Conservation (phyloP, 805 yeast genomes). For the Cyberlindnera americana region DNA sequence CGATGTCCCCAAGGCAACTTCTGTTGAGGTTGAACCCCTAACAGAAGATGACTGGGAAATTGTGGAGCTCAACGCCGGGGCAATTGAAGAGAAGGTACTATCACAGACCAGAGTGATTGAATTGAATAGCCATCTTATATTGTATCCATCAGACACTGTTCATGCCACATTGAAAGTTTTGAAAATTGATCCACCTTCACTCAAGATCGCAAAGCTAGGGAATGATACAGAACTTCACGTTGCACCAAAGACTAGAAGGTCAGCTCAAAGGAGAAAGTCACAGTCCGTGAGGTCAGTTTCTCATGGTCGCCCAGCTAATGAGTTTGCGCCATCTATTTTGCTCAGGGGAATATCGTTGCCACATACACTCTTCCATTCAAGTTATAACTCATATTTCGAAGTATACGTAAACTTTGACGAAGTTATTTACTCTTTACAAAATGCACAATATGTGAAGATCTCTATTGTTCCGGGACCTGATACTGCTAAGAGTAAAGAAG, state of each 20-base stretch:
- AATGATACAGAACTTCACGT: conserved; percentile 69
- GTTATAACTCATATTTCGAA: conserved; percentile 32
- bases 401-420: conserved; percentile 45
- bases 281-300: conserved; percentile 25
- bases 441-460: conserved; percentile 45
- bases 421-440: conserved; percentile 31
- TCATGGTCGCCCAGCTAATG: conserved; percentile 21
- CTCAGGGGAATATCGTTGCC: conserved; percentile 57
- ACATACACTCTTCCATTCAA: conserved; percentile 34
- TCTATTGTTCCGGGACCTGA: conserved; percentile 53
- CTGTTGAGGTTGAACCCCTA: conserved; percentile 74
- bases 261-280: conserved; percentile 24
- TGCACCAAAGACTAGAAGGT: conserved; percentile 58
- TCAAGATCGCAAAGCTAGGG: conserved; percentile 46
- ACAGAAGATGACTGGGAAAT: conserved; percentile 86
- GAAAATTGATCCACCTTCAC: conserved; percentile 37
- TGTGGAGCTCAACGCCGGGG: conserved; percentile 76
- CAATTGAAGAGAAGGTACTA: conserved; percentile 68
- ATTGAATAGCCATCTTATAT: conserved; percentile 53
- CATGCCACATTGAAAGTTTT: conserved; percentile 56
- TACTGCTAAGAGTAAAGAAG: conserved; percentile 15
- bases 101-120: conserved; percentile 79
- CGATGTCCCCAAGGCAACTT: conserved; percentile 48
- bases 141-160: conserved; percentile 63
- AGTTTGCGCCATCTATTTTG: conserved; percentile 35